Base-by-base conservation (phyloP, 2,329 filamentous ascomycete species). In the Ambrosiella beaveri region DNA sequence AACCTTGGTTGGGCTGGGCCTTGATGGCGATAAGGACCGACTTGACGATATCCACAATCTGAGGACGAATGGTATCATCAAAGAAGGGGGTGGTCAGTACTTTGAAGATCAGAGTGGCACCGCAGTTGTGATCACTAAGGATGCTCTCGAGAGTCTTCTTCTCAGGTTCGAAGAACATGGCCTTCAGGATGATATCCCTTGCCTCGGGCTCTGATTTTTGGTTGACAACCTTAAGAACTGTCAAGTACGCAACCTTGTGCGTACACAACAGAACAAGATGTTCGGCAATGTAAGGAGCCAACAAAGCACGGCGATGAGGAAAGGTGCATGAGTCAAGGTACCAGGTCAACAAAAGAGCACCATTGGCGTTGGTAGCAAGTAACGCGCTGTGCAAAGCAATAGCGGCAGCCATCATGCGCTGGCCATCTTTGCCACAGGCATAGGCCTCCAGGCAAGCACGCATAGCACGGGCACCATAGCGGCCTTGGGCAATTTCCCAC, bases 291-390 rank as follows among this genome's bases (percentile, higher is more conserved):
- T 90, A 83, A 17, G 93, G 93, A 50, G 93, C 90, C 58, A 98
- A 77, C 36, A 97, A 90, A 27, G 88, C 94, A 60, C 93, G 86
- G 63, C 93, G 85, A 64, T 85, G 82, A 40, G 91, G 89, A 74
- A 97, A 95, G 12, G 86, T 96, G 77, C 93, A 98, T 1, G 93
- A 97, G 68, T 98, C 93, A 58, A 98, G 76, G 76, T 97, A 94
- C 93, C 93, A 98, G 9, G 93, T 98, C 63, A 98, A 73, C 19
- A 98, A 77, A 54, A 98, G 75, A 47, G 93, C 93, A 38, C 93
- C 93, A 65, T 98, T 98, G 53, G 90, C 86, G 68, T 96, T 97
- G 54, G 91, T 96, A 8, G 93, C 91, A 62, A 98, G 78, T 71
- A 96, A 90, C 35, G 96, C 91, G 66, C 91, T 95, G 74, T 97